phyloP scores from a whole-genome alignment of 2,329 filamentous ascomycete species.

The Fusarium austroafricanum region DNA sequence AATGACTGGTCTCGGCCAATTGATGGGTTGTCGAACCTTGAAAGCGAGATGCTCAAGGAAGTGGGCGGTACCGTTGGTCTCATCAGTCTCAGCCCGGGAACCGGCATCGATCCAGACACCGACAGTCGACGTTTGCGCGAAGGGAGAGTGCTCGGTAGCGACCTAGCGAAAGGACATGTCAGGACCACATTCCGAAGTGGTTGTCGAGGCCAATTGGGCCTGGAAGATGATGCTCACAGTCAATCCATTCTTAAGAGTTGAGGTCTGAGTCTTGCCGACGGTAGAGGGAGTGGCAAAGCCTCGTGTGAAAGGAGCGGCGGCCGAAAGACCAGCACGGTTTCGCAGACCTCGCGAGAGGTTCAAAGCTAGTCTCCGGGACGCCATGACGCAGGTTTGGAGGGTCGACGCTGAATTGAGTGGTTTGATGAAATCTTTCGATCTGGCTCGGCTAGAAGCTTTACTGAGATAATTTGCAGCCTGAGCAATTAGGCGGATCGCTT shows the following conservation, averaged over 20 bases:
- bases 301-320: constrained; percentile 81
- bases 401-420: constrained; percentile 64
- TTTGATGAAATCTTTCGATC: constrained; percentile 65
- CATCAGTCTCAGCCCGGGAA: constrained; percentile 96
- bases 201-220: constrained; percentile 55
- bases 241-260: constrained; percentile 96
- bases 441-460: constrained; percentile 60
- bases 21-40: constrained; percentile 74
- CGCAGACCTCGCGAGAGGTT: constrained; percentile 92
- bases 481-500: constrained; percentile 53
- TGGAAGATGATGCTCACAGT: constrained; percentile 71
- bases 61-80: constrained; percentile 99
- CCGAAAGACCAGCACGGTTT: constrained; percentile 84
- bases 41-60: constrained; percentile 99
- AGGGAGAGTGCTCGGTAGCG: constrained; percentile 97
- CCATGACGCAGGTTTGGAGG: constrained; percentile 75
- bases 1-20: constrained; percentile 35
- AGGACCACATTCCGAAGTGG: constrained; percentile 37
- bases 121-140: constrained; percentile 97
- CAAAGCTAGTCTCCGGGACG: constrained; percentile 96
- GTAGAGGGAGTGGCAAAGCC: constrained; percentile 88
- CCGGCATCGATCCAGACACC: constrained; percentile 99
- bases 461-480: constrained; percentile 59
- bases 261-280: constrained; percentile 90
- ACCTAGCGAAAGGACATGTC: constrained; percentile 69